These are phyloP conservation scores for Mycena belliarum DNA, from an alignment of 768 basidiomycete species.

Conservation along the genomic window DNA sequence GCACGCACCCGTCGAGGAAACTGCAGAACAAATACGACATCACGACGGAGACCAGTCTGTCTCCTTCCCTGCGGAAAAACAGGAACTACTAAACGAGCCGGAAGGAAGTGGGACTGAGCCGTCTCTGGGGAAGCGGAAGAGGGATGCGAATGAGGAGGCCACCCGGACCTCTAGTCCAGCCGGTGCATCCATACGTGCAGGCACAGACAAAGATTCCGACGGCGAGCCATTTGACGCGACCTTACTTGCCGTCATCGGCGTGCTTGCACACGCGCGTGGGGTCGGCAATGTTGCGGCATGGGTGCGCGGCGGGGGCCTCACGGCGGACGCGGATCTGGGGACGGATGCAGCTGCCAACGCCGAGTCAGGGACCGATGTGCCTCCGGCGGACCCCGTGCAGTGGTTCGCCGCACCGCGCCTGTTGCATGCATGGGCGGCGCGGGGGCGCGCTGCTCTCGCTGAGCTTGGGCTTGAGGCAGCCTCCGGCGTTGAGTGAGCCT, in stretches of 20 bases:
- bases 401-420: conserved; percentile 57
- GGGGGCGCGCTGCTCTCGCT: conserved; percentile 51
- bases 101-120: background rate
- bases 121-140: background rate
- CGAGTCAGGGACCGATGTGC: background rate
- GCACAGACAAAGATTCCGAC: background rate
- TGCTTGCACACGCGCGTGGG: conserved; percentile 44
- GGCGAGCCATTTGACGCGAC: conserved; percentile 36
- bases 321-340: background rate
- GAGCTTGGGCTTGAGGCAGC: conserved; percentile 44
- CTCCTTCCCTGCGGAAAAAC: background rate
- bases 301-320: conserved; percentile 45
- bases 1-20: too few relatives aligned
- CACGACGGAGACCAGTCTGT: background rate
- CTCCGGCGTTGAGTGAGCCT: conserved; percentile 12
- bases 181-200: background rate
- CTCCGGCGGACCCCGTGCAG: conserved; percentile 9
- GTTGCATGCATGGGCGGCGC: conserved; percentile 50
- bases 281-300: conserved; percentile 52
- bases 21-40: too few relatives aligned
- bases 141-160: conserved; percentile 20
- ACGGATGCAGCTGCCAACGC: background rate
- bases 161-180: too few relatives aligned
- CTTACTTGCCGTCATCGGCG: conserved; percentile 49
- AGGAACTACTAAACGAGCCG: too few relatives aligned